These are phyloP conservation scores for Chaetomium globosum DNA, from an alignment of 2,329 filamentous ascomycete genomes.

Conservation along the genomic window DNA sequence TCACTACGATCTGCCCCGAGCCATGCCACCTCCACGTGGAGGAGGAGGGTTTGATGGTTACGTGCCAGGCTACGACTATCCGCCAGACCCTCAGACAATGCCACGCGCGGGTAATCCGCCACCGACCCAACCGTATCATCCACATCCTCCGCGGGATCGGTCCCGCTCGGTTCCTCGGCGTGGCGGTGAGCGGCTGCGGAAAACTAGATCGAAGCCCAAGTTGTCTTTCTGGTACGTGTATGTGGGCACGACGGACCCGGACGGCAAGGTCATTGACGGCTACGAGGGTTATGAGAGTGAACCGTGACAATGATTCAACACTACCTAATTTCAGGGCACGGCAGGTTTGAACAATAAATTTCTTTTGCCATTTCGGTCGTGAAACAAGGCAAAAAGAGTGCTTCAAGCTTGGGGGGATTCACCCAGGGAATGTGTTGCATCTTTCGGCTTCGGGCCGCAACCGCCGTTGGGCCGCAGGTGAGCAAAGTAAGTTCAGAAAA, in stretches of 20 bases:
- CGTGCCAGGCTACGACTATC: not conserved
- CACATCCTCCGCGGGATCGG: not conserved
- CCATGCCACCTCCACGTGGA: not conserved
- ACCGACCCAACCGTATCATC: not conserved
- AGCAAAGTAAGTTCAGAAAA: slow-evolving; percentile 1
- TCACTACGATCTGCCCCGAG: not conserved
- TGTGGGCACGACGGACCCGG: slow-evolving; percentile 8
- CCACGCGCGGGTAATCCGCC: not conserved
- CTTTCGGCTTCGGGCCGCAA: slow-evolving; percentile 25
- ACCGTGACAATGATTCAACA: not conserved
- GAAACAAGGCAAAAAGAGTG: not conserved
- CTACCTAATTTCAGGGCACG: not conserved
- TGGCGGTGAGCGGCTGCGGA: not conserved
- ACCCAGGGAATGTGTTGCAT: not conserved
- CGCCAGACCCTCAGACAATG: not conserved
- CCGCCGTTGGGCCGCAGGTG: slow-evolving; percentile 19
- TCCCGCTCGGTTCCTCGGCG: not conserved
- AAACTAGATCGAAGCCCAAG: not conserved
- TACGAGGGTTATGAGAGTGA: not conserved
- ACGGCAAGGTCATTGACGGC: slow-evolving; percentile 4
- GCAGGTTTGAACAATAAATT: not conserved
- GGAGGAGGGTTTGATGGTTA: not conserved
- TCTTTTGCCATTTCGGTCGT: not conserved
- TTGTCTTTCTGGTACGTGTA: slow-evolving; percentile 9
- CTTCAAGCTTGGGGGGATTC: not conserved